Conservation (phyloP, 306 rosid genomes). For the Prunus campanulata region DNA sequence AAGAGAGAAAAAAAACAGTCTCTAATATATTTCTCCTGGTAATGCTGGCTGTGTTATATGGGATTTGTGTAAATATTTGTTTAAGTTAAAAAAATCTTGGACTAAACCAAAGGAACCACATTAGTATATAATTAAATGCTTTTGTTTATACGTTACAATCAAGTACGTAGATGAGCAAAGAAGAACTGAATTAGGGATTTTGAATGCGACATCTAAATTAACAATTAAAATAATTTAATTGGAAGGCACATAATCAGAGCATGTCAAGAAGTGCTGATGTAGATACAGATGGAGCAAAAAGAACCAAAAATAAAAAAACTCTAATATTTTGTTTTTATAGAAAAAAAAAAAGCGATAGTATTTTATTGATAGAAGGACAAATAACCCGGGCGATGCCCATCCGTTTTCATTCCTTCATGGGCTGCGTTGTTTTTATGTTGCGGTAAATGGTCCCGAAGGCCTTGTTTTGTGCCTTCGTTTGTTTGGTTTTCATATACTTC, state of each 20-base stretch:
- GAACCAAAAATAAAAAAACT: too few species aligned
- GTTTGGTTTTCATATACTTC: too few species aligned
- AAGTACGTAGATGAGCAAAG: neutral
- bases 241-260: neutral
- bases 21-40: neutral
- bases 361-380: too few species aligned
- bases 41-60: neutral
- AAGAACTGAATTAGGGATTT: neutral
- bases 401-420: too few species aligned
- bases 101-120: neutral
- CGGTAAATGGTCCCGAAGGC: too few species aligned
- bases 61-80: neutral
- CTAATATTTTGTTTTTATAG: too few species aligned
- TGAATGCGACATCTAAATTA: neutral
- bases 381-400: too few species aligned
- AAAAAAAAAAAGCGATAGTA: too few species aligned
- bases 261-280: neutral
- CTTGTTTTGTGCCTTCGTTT: too few species aligned
- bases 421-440: too few species aligned
- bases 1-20: neutral
- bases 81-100: neutral
- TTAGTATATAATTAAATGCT: neutral
- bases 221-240: neutral
- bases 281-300: neutral
- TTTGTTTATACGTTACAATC: neutral